phyloP scores from a whole-genome alignment of 148 eudicot genomes.

The Cornus florida region DNA sequence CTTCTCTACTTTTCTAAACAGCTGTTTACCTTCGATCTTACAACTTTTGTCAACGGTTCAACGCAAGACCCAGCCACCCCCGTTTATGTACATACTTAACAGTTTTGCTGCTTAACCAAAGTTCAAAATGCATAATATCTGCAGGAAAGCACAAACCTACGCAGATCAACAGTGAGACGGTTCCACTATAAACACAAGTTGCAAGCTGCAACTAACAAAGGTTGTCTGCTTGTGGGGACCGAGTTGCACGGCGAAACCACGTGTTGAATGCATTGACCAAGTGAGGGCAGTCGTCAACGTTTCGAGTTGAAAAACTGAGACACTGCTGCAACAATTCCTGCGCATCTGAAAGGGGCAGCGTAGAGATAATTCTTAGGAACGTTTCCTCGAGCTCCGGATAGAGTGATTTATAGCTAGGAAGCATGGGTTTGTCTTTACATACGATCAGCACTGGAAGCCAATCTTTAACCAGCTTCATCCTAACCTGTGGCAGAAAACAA shows the following conservation, averaged over 20 bases:
- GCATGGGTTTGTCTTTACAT: conserved; percentile 67
- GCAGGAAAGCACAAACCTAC: conserved; percentile 1
- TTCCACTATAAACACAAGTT: neutral
- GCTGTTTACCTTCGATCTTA: neutral
- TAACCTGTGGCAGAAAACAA: conserved; percentile 50
- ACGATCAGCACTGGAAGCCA: conserved; percentile 90
- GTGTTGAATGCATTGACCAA: conserved; percentile 73
- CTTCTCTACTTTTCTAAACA: neutral
- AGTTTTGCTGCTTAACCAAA: neutral
- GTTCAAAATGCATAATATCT: neutral
- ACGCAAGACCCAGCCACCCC: neutral
- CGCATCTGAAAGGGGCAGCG: conserved; percentile 71
- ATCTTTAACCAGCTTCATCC: conserved; percentile 76
- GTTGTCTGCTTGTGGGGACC: conserved; percentile 24
- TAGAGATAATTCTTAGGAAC: conserved; percentile 73
- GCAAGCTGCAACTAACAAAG: neutral
- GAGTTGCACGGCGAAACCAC: conserved; percentile 84
- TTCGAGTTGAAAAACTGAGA: conserved; percentile 85
- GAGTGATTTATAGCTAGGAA: conserved; percentile 50
- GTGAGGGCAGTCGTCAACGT: conserved; percentile 76
- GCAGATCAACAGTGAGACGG: neutral
- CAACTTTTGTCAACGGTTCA: no score
- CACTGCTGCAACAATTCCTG: conserved; percentile 82
- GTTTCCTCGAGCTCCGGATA: conserved; percentile 72
- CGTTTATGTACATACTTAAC: neutral